phyloP scores from a whole-genome alignment of 305 asterid species.

The Fraxinus paxiana region DNA sequence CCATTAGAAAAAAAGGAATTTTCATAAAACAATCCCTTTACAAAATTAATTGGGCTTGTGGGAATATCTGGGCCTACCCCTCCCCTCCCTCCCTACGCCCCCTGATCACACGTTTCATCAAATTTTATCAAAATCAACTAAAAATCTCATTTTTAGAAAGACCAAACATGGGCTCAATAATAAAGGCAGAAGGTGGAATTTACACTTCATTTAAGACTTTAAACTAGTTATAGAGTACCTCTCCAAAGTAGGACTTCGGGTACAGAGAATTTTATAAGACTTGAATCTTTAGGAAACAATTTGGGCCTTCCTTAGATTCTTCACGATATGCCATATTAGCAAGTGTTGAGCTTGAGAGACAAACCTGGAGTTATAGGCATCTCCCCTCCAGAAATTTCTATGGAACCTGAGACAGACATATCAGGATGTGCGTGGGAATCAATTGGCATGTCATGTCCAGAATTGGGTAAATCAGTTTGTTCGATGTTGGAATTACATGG shows the following conservation, averaged over 20 bases:
- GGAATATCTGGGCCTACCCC: neutral
- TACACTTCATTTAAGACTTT: neutral
- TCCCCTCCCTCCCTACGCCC: neutral
- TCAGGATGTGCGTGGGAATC: slow-evolving; percentile 35
- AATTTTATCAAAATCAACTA: neutral
- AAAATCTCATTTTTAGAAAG: neutral
- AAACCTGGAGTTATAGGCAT: slow-evolving; percentile 45
- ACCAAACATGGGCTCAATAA: neutral
- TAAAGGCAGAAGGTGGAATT: neutral
- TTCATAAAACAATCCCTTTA: neutral
- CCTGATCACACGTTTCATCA: neutral
- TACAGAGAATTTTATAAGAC: neutral
- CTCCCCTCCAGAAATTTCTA: slow-evolving; percentile 29
- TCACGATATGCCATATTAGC: slow-evolving; percentile 11
- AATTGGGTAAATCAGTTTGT: slow-evolving; percentile 31
- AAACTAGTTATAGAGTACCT: slow-evolving; percentile 5
- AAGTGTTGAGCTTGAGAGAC: slow-evolving; percentile 24
- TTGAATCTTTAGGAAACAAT: neutral
- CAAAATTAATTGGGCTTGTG: neutral
- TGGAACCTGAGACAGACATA: slow-evolving; percentile 15
- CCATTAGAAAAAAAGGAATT: neutral
- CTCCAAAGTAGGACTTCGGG: neutral
- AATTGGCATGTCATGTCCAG: slow-evolving; percentile 29
- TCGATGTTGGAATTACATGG: slow-evolving; percentile 46
- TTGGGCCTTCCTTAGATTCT: neutral